Evolutionary conservation across 495 filamentous ascomycete genomes (phyloP), one percentile per base, ranked within the genome.

Genomic region (Entonaema liquescens): DNA sequence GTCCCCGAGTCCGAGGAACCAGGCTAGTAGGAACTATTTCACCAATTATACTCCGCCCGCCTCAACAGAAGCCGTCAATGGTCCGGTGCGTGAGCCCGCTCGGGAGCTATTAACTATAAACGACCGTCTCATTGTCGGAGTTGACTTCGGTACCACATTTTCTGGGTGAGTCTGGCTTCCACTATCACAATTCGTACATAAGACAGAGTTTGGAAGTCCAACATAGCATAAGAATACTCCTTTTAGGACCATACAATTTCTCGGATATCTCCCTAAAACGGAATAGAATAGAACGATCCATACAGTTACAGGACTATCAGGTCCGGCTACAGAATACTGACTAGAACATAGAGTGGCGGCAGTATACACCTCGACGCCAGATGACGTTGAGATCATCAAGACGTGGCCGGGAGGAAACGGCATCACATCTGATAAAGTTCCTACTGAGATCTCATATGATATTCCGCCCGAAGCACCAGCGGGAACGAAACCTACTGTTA

Each of bases 331-430:
- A 12, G 11, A 11, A 53, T 7, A 44, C 64, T 76, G 21, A 74
- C 65, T 9, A 44, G 21, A 1, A 29, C 33, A 50, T 65, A 91
- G 90, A 42, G 90, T 93, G 38, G 90, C 90, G 9, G 86, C 89
- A n/a, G 89, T 90, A 28, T 92, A 93, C 71, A 92, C 89, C 12
- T 89, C 87, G 9, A 91, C 89, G 0, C 91, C 91, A 1, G 90
- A 93, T 67, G 90, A 93, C 74, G 82, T 93, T 55, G 91, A 93
- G 68, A 90, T 93, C 69, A 92, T 93, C 80, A 93, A 92, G 76
- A 90, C 88, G 29, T 93, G 91, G 91, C 91, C 91, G 2, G 91
- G 91, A 44, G 90, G 90, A 21, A 91, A 92, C 63, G 87, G 88
- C 56, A 90, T 90, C 76, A 90, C 89, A 23, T 90, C 87, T 56